These are phyloP conservation scores for Penicillium coffeae DNA, from an alignment of 495 filamentous ascomycete genomes.

Conservation along the genomic window DNA sequence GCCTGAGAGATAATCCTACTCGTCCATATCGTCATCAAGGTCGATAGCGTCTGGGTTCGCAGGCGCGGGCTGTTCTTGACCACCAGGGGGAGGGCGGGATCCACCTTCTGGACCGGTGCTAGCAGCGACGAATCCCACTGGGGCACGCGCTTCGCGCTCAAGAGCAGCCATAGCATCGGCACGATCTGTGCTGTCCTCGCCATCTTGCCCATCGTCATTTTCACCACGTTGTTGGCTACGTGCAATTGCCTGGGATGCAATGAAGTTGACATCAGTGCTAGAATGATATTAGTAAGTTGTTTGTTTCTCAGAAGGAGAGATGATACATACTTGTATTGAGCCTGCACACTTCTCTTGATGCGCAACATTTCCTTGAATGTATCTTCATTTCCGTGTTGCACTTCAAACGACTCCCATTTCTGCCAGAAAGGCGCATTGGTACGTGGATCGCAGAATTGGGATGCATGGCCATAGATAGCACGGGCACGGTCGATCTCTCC, in stretches of 20 bases:
- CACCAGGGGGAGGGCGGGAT: constrained; percentile 45
- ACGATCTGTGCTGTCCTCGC: constrained; percentile 50
- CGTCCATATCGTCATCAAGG: constrained; percentile 64
- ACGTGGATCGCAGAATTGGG: constrained; percentile 94
- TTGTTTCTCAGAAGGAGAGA: not conserved
- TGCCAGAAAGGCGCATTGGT: constrained; percentile 87
- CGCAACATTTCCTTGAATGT: constrained; percentile 99
- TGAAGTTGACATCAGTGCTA: constrained; percentile 95
- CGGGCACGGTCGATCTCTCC: constrained; percentile 95
- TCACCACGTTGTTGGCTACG: constrained; percentile 64
- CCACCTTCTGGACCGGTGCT: constrained; percentile 75
- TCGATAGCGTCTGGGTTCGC: constrained; percentile 89
- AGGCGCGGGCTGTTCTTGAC: constrained; percentile 42
- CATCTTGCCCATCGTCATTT: constrained; percentile 30
- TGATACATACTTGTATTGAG: constrained; percentile 76
- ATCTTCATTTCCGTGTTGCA: constrained; percentile 96
- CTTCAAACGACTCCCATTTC: constrained; percentile 97
- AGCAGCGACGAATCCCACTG: constrained; percentile 87
- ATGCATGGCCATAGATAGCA: constrained; percentile 93
- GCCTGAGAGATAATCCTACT: constrained; percentile 20
- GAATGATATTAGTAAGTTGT: constrained; percentile 15
- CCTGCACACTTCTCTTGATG: constrained; percentile 95
- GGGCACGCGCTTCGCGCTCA: constrained; percentile 84
- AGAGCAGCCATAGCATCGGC: constrained; percentile 87
- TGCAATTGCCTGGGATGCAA: constrained; percentile 91